Conservation (phyloP, 352 stramenopile species). For the Pythium aristosporum region DNA sequence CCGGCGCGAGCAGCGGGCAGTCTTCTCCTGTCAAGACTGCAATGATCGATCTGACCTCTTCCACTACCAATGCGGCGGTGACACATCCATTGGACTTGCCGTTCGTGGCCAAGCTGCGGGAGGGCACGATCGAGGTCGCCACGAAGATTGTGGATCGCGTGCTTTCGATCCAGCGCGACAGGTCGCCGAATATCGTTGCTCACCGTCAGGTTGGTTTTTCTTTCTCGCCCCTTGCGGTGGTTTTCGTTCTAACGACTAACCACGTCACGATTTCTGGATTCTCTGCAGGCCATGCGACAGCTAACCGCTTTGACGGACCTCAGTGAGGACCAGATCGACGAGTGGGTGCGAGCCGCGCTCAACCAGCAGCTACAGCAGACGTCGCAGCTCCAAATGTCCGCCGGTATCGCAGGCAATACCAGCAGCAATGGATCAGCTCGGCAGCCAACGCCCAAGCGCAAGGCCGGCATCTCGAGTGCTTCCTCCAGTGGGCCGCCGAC, state of each 20-base stretch:
- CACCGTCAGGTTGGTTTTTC: constrained; percentile 37
- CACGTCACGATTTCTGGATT: not conserved
- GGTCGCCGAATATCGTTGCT: constrained; percentile 38
- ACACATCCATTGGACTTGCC: constrained; percentile 46
- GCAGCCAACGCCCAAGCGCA: constrained; percentile 56
- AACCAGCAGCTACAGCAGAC: constrained; percentile 26
- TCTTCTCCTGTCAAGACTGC: constrained; percentile 32
- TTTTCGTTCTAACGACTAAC: not conserved
- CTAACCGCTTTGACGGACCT: constrained; percentile 60
- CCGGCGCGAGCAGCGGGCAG: constrained; percentile 31
- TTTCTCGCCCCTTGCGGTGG: not conserved
- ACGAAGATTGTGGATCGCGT: constrained; percentile 56
- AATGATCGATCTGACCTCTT: constrained; percentile 18
- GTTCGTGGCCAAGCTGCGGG: constrained; percentile 45
- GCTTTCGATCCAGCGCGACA: constrained; percentile 49
- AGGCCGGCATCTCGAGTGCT: constrained; percentile 25
- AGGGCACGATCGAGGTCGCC: constrained; percentile 39
- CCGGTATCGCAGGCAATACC: not conserved
- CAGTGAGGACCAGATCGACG: constrained; percentile 55
- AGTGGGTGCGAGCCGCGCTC: constrained; percentile 46
- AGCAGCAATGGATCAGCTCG: constrained; percentile 19
- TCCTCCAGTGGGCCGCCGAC: too few species aligned
- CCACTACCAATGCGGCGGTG: constrained; percentile 13
- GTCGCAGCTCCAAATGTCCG: constrained; percentile 18
- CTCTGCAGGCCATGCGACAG: constrained; percentile 41